A percentile compares a stretch with the other conserved stretches of the same genome.
Evolutionary conservation across 495 filamentous ascomycete species (phyloP).

Genomic region (Thermochaetoides thermophila): DNA sequence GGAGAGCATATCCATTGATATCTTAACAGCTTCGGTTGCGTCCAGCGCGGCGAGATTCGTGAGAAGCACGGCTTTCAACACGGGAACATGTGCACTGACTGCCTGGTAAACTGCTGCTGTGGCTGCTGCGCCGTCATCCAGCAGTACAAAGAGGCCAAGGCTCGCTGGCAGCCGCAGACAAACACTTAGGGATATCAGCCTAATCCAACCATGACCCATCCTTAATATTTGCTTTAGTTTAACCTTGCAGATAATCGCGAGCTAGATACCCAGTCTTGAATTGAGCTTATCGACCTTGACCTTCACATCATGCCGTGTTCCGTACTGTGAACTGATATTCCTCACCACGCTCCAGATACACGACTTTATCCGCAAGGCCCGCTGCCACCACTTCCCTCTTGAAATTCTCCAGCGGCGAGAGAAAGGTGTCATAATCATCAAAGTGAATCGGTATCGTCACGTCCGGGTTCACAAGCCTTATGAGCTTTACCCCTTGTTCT

Average conservation of each 20-base stretch:
- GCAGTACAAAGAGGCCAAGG: slow-evolving; percentile 23
- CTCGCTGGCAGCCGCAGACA: slow-evolving; percentile 16
- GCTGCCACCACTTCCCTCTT: slow-evolving; percentile 37
- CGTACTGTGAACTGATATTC: slow-evolving; percentile 44
- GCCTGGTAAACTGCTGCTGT: slow-evolving; percentile 35
- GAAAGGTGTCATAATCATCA: slow-evolving; percentile 52
- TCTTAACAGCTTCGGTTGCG: slow-evolving; percentile 20
- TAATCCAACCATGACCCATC: slow-evolving; percentile 7
- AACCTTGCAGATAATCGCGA: too few species aligned
- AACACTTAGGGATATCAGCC: slow-evolving; percentile 21
- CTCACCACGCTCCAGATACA: slow-evolving; percentile 49
- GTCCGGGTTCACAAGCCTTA: slow-evolving; percentile 45
- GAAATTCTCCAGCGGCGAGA: slow-evolving; percentile 46
- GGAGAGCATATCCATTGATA: not conserved
- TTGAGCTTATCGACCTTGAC: too few species aligned
- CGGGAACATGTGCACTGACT: slow-evolving; percentile 38
- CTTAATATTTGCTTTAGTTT: not conserved
- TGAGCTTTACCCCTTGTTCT: slow-evolving; percentile 44
- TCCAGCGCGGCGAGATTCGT: slow-evolving; percentile 41
- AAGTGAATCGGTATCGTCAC: slow-evolving; percentile 56
- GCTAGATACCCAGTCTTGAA: too few species aligned
- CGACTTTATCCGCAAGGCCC: slow-evolving; percentile 36
- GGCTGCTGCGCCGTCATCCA: slow-evolving; percentile 34
- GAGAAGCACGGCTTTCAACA: slow-evolving; percentile 37
- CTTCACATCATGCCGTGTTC: not conserved